phyloP scores from a whole-genome alignment of 306 rosid species.

The Rubus parviflorus region DNA sequence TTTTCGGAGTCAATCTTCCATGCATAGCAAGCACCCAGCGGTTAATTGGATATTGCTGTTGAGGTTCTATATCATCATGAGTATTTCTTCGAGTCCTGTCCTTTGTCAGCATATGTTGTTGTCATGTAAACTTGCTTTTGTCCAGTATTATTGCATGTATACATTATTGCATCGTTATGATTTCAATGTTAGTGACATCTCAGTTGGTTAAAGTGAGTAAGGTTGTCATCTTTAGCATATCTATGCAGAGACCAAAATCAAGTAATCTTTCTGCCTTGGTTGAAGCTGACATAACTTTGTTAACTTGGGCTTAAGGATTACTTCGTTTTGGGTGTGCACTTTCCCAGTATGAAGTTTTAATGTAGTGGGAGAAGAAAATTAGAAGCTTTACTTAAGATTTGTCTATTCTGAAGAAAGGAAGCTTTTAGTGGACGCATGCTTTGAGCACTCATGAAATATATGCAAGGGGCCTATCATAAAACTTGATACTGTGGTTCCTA shows the following conservation, averaged over 20 bases:
- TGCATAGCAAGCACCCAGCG: conserved; percentile 9
- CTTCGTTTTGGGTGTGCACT: neutral
- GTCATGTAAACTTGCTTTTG: neutral
- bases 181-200: conserved; percentile 2
- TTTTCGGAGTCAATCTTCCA: conserved; percentile 6
- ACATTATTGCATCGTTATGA: neutral
- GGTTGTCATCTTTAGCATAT: neutral
- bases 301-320: neutral
- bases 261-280: neutral
- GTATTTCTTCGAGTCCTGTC: neutral
- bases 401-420: neutral
- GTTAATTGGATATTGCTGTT: neutral
- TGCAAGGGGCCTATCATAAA: neutral
- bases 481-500: neutral
- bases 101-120: conserved; percentile 15
- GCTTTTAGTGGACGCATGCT: neutral
- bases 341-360: neutral
- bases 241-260: neutral
- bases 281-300: neutral
- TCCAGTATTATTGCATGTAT: neutral
- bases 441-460: neutral
- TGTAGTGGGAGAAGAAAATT: neutral
- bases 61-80: neutral
- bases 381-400: neutral
- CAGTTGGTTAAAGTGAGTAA: neutral